Conservation (phyloP, 768 basidiomycete species). For the Boletus pseudopeckii region DNA sequence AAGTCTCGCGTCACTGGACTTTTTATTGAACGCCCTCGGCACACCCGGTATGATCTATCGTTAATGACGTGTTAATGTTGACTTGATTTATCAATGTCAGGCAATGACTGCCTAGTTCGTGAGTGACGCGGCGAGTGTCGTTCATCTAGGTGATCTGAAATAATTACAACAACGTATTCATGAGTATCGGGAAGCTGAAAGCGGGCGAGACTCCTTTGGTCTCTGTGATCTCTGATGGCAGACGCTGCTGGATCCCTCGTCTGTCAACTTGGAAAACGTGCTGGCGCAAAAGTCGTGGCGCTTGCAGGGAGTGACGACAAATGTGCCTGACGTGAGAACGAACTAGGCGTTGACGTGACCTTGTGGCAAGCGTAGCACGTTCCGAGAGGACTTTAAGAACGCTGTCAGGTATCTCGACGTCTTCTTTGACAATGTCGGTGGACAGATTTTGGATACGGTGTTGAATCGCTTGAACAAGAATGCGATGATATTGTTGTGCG, state of each 20-base stretch:
- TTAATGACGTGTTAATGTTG: not conserved
- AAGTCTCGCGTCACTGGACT: slow-evolving; percentile 68
- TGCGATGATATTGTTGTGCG: slow-evolving; percentile 80
- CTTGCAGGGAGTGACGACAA: slow-evolving; percentile 86
- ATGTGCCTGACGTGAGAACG: slow-evolving; percentile 79
- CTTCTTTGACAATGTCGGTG: slow-evolving; percentile 81
- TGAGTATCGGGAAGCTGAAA: too few relatives aligned
- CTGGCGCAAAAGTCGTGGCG: slow-evolving; percentile 79
- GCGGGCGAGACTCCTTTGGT: slow-evolving; percentile 82
- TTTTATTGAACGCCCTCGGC: slow-evolving; percentile 71
- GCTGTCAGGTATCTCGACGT: slow-evolving; percentile 75
- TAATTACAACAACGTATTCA: too few relatives aligned
- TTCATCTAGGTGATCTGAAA: not conserved
- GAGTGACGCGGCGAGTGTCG: slow-evolving; percentile 18
- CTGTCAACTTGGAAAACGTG: slow-evolving; percentile 79
- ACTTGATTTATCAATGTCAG: slow-evolving; percentile 34
- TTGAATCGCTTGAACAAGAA: slow-evolving; percentile 70
- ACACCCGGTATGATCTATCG: slow-evolving; percentile 48
- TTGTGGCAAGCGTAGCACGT: slow-evolving; percentile 82
- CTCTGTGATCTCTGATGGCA: slow-evolving; percentile 63
- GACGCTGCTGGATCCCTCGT: slow-evolving; percentile 83
- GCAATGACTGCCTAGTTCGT: slow-evolving; percentile 89
- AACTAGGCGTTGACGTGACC: slow-evolving; percentile 77
- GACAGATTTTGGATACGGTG: slow-evolving; percentile 77
- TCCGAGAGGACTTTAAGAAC: slow-evolving; percentile 67